These are phyloP conservation scores for Xylaria polymorpha DNA, from an alignment of 2,329 filamentous ascomycete species.

Conservation along the genomic window DNA sequence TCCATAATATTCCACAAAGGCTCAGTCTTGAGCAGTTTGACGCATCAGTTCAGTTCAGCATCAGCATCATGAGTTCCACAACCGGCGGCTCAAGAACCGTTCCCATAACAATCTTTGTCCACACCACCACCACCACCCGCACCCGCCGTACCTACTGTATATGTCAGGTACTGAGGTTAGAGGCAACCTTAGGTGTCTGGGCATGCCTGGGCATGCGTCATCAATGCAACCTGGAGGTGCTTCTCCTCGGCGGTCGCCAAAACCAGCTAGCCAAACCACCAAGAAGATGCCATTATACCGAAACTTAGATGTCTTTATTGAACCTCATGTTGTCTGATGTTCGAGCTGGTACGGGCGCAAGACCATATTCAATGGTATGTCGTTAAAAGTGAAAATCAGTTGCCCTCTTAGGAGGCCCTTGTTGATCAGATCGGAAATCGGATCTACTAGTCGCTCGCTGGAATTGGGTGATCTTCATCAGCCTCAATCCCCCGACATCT, in stretches of 20 bases:
- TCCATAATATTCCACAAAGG: background rate
- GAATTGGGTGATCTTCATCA: constrained; percentile 27
- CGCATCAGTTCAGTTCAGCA: background rate
- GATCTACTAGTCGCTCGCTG: constrained; percentile 24
- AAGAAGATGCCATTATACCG: background rate
- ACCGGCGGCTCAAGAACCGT: background rate
- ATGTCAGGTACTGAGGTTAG: constrained; percentile 7
- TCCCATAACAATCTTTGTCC: background rate
- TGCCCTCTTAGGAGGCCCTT: constrained; percentile 12
- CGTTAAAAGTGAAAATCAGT: constrained; percentile 18
- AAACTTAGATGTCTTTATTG: background rate
- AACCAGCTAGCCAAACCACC: constrained; percentile 1
- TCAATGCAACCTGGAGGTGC: background rate
- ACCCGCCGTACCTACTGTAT: background rate
- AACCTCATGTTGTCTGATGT: background rate
- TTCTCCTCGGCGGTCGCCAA: constrained; percentile 10
- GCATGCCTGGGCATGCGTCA: constrained; percentile 15
- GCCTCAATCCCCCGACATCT: constrained; percentile 16
- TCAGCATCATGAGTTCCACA: background rate
- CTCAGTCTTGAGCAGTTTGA: background rate
- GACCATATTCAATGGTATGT: background rate
- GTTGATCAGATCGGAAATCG: constrained; percentile 17
- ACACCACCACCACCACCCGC: background rate
- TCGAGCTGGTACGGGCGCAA: background rate
- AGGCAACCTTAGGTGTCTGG: background rate